Percentiles rank a stretch among this genome's conserved stretches.
Evolutionary conservation across 768 basidiomycete genomes (phyloP).

Genomic region (Boletus rubescentipes): DNA sequence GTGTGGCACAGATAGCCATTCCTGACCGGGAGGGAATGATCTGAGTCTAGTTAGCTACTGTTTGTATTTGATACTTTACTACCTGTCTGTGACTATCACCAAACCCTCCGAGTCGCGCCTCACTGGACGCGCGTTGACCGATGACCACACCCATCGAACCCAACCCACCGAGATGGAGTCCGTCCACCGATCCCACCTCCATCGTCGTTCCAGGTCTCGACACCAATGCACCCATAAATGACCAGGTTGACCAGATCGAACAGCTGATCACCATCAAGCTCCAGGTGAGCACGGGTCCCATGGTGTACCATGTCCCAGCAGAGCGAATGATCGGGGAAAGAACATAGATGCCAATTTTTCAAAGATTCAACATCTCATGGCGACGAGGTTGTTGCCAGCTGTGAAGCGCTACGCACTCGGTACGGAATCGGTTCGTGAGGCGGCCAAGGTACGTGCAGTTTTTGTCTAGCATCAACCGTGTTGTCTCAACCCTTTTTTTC

Average conservation of each 20-base stretch:
- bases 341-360: conserved; percentile 94
- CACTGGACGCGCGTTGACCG: conserved; percentile 14
- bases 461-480: not conserved
- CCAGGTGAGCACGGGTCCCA: conserved; percentile 51
- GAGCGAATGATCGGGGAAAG: conserved; percentile 40
- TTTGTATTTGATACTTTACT: no score
- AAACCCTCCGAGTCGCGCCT: no score
- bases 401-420: conserved; percentile 88
- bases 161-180: conserved; percentile 68
- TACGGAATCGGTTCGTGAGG: conserved; percentile 85
- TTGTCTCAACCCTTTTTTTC: not conserved
- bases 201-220: conserved; percentile 76
- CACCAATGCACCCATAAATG: conserved; percentile 61
- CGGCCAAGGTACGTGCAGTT: conserved; percentile 70
- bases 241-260: conserved; percentile 94
- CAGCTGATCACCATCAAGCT: conserved; percentile 91
- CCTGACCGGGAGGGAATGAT: conserved; percentile 65
- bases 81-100: no score
- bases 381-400: conserved; percentile 78
- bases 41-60: conserved; percentile 29
- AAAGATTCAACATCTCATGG: conserved; percentile 81
- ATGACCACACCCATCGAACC: conserved; percentile 48
- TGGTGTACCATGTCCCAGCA: not conserved
- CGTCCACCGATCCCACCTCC: conserved; percentile 57
- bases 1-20: conserved; percentile 50